A percentile compares a stretch with the other conserved stretches of the same genome.
These are phyloP conservation scores for Neofusicoccum parvum DNA, from an alignment of 2,329 filamentous ascomycete species.

Conservation along the genomic window DNA sequence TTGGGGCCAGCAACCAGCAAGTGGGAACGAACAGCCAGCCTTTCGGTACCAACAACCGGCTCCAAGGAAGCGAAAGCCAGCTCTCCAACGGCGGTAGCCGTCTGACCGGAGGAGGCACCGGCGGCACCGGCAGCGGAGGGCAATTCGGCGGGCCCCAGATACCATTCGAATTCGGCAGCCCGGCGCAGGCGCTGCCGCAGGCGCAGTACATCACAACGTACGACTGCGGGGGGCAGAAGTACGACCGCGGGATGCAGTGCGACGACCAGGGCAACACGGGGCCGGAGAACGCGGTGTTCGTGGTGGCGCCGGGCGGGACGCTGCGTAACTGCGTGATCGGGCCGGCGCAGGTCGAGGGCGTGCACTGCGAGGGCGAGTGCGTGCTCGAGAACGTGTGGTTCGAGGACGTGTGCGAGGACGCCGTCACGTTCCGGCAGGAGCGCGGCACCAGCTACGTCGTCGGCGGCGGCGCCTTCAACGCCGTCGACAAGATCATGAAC, in stretches of 20 bases:
- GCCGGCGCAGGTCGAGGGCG: too few relatives aligned
- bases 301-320: too few relatives aligned
- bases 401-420: conserved; percentile 40
- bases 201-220: not conserved
- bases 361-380: conserved; percentile 48
- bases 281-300: conserved; percentile 28
- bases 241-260: not conserved
- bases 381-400: conserved; percentile 41
- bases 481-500: conserved; percentile 31
- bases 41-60: too few relatives aligned
- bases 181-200: not conserved
- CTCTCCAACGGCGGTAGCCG: too few relatives aligned
- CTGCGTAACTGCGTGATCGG: too few relatives aligned
- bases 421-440: not conserved
- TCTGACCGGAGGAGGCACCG: too few relatives aligned
- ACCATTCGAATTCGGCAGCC: not conserved
- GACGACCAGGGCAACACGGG: not conserved
- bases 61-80: too few relatives aligned
- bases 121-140: too few relatives aligned
- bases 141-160: not conserved
- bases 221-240: not conserved
- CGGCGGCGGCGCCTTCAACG: conserved; percentile 31
- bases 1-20: too few relatives aligned
- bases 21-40: too few relatives aligned
- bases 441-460: conserved; percentile 23